phyloP scores from a whole-genome alignment of 352 stramenopile genomes.

The Pseudoperonospora humuli region DNA sequence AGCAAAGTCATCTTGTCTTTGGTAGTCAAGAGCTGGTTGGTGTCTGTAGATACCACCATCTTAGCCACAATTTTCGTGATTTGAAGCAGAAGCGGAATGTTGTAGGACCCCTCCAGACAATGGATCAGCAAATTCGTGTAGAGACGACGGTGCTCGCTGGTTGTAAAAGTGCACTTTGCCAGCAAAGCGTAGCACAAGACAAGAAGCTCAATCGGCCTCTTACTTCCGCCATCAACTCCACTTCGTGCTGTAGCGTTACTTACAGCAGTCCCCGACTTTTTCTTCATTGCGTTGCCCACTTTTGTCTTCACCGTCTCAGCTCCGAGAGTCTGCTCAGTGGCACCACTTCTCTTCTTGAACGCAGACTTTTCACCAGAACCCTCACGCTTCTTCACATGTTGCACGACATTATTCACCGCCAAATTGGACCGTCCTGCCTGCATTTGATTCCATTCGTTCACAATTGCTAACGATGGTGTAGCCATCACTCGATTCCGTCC shows the following conservation, averaged over 20 bases:
- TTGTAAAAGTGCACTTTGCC: constrained; percentile 73
- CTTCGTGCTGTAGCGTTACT: constrained; percentile 18
- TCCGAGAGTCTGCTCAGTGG: constrained; percentile 15
- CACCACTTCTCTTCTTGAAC: constrained; percentile 46
- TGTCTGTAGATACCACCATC: constrained; percentile 43
- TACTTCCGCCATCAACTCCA: constrained; percentile 20
- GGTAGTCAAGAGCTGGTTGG: constrained; percentile 52
- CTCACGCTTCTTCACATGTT: constrained; percentile 62
- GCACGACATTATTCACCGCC: constrained; percentile 75
- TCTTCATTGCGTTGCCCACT: constrained; percentile 30
- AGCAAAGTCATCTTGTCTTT: constrained; percentile 87
- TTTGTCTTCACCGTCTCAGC: constrained; percentile 20
- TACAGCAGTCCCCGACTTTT: constrained; percentile 23
- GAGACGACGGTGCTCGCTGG: constrained; percentile 57
- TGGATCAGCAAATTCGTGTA: constrained; percentile 82
- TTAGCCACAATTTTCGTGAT: constrained; percentile 74
- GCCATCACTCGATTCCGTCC: constrained; percentile 79
- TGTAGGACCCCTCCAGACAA: constrained; percentile 78
- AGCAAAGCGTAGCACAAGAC: constrained; percentile 73
- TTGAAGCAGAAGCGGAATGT: constrained; percentile 75
- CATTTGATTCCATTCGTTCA: constrained; percentile 79
- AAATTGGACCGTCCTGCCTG: constrained; percentile 60
- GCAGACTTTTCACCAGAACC: constrained; percentile 32
- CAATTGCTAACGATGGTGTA: constrained; percentile 76
- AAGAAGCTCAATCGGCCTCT: constrained; percentile 74